Percentiles rank a stretch among this genome's conserved stretches.
Evolutionary conservation across 2,329 filamentous ascomycete genomes (phyloP).

Genomic region (Sphaerulina musiva): DNA sequence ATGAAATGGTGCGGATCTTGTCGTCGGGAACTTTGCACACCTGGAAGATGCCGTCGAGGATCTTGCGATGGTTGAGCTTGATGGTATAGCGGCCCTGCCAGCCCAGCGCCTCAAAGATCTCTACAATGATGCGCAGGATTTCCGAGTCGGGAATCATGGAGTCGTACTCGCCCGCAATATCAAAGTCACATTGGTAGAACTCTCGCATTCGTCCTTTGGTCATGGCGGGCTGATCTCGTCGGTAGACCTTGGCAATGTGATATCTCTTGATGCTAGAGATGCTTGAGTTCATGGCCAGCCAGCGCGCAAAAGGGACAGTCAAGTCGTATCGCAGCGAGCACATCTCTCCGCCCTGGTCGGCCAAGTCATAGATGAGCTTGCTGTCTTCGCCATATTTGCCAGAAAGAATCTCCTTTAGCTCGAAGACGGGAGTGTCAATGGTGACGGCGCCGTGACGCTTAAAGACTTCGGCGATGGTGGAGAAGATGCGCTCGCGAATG

Average conservation of each 20-base stretch:
- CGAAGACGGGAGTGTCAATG: slow-evolving; percentile 78
- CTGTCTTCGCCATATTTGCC: slow-evolving; percentile 91
- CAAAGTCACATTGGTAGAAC: slow-evolving; percentile 96
- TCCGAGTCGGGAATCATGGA: slow-evolving; percentile 90
- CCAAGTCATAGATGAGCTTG: slow-evolving; percentile 84
- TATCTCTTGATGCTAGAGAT: slow-evolving; percentile 85
- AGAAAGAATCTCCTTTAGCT: slow-evolving; percentile 76
- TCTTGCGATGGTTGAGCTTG: slow-evolving; percentile 92
- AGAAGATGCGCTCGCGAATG: slow-evolving; percentile 73
- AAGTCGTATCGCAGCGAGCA: slow-evolving; percentile 80
- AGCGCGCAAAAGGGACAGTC: slow-evolving; percentile 85
- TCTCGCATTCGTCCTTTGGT: slow-evolving; percentile 90
- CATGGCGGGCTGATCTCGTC: slow-evolving; percentile 75
- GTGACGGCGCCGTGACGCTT: slow-evolving; percentile 75
- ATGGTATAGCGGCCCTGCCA: slow-evolving; percentile 73
- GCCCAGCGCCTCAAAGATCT: slow-evolving; percentile 75
- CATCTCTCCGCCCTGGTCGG: slow-evolving; percentile 80
- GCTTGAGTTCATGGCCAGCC: slow-evolving; percentile 82
- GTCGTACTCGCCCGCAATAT: slow-evolving; percentile 83
- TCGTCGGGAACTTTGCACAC: slow-evolving; percentile 82
- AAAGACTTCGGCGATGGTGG: slow-evolving; percentile 69
- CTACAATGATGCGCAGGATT: slow-evolving; percentile 73
- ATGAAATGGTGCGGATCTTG: slow-evolving; percentile 83
- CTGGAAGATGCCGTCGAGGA: slow-evolving; percentile 85
- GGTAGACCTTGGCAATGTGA: slow-evolving; percentile 89